Base-by-base conservation (phyloP, 139 green algal genomes). In the Closterium sp. region DNA sequence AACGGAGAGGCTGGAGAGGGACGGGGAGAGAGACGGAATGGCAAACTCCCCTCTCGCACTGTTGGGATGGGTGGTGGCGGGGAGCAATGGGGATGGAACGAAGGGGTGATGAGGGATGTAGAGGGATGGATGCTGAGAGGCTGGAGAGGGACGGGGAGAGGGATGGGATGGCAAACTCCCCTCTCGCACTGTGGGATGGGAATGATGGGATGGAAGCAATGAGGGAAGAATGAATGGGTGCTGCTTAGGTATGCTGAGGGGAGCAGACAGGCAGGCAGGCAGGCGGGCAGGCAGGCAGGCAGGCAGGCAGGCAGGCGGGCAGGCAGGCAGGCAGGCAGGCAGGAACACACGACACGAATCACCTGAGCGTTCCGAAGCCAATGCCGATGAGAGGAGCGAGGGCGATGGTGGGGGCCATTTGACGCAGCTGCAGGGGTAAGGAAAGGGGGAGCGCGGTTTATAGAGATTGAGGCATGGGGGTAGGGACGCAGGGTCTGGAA, bases 341-440 rank as follows among this genome's bases (percentile, higher is more conserved):
- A n/a, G n/a, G n/a, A n/a, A n/a, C n/a, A n/a, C n/a, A n/a, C n/a
- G n/a, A n/a, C n/a, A 38, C 2, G 70, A 50, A 5, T 28, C 29
- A 94, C 70, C 45, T 94, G 91, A 94, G 93, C 0, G 17, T 87
- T 50, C 91, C 91, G 29, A 94, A 94, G 86, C 91, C 87, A 24
- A 94, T 34, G 31, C 91, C 91, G 62, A 92, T 92, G 70, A 92
- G 87, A 24, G 62, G 70, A 13, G 91, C n/a, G 9, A 94, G 86
- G 11, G 84, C 10, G 11, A 45, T 91, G 24, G 30, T 88, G 17
- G 94, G 94, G 9, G 94, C 93, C 94, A 95, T 95, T 27, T 95
- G 13, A 6, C 22, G 24, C 29, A 95, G 93, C 93, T 94, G 92
- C 0, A 38, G 32, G 32, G 32, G 32, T 38, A n/a, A n/a, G n/a